A percentile compares a stretch with the other conserved stretches of the same genome.
Conservation (phyloP, 331 rosid species). For the Malus hybrid region DNA sequence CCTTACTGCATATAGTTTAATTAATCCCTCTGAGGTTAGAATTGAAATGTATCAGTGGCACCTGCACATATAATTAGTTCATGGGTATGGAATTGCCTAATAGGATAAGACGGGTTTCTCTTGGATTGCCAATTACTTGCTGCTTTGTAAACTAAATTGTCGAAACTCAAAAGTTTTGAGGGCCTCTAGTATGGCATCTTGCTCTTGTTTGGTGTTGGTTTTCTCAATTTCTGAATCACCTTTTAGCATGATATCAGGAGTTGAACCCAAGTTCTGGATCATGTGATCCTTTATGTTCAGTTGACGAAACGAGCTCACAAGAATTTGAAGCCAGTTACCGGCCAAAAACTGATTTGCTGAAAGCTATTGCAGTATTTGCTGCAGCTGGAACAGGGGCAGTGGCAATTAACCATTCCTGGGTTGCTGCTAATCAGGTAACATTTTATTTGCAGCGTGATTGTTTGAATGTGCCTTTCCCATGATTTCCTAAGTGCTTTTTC, state of each 20-base stretch:
- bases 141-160: neutral
- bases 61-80: neutral
- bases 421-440: constrained; percentile 86
- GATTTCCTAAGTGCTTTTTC: neutral
- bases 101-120: neutral
- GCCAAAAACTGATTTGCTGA: constrained; percentile 79
- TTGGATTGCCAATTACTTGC: neutral
- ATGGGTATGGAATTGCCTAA: neutral
- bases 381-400: constrained; percentile 61
- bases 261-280: constrained; percentile 42
- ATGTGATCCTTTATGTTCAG: constrained; percentile 82
- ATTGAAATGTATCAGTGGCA: neutral
- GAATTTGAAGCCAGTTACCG: constrained; percentile 56
- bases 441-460: constrained; percentile 13
- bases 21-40: neutral
- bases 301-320: constrained; percentile 63
- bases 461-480: constrained; percentile 3
- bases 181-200: neutral
- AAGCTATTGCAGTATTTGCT: constrained; percentile 71
- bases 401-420: constrained; percentile 94
- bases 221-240: constrained; percentile 14
- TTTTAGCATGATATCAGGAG: constrained; percentile 38
- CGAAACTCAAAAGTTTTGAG: neutral
- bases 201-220: neutral
- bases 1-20: neutral